Percentiles rank a stretch among this genome's conserved stretches.
phyloP scores from a whole-genome alignment of 2,329 filamentous ascomycete species.

The Trichoderma breve region DNA sequence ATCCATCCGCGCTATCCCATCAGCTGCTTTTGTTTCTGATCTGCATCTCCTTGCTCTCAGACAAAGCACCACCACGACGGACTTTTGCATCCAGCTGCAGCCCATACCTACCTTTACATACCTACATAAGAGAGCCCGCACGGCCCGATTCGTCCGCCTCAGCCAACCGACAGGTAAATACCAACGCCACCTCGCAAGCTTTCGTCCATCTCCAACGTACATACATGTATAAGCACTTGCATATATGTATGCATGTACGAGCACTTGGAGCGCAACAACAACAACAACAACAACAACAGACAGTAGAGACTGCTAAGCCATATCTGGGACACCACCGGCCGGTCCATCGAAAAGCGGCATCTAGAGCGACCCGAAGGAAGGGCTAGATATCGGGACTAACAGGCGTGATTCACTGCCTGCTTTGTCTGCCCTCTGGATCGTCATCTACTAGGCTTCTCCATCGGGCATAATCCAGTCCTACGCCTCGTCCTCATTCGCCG shows the following conservation, averaged over 20 bases:
- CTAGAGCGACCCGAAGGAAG: slow-evolving; percentile 15
- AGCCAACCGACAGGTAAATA: background rate
- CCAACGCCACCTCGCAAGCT: background rate
- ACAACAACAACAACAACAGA: background rate
- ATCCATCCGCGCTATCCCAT: slow-evolving; percentile 18
- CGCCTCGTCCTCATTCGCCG: slow-evolving; percentile 14
- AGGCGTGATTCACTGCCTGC: background rate
- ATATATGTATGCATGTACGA: slow-evolving; percentile 5
- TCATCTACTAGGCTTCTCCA: slow-evolving; percentile 16
- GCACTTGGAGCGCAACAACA: background rate
- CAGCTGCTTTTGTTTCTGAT: background rate
- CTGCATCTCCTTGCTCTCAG: background rate
- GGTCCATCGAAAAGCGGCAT: slow-evolving; percentile 13
- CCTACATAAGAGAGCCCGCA: background rate
- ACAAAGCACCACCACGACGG: background rate
- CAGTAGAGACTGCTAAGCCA: background rate
- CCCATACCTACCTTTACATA: background rate
- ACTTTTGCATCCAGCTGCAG: background rate
- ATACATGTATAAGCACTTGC: slow-evolving; percentile 18
- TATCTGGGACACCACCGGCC: slow-evolving; percentile 5
- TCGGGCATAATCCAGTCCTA: slow-evolving; percentile 10
- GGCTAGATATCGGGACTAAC: slow-evolving; percentile 7
- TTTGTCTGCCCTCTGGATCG: slow-evolving; percentile 7
- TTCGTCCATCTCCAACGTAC: slow-evolving; percentile 3
- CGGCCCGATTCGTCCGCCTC: slow-evolving; percentile 8